Evolutionary conservation across 352 stramenopile genomes (phyloP).

Genomic region (Globisporangium barbulae): DNA sequence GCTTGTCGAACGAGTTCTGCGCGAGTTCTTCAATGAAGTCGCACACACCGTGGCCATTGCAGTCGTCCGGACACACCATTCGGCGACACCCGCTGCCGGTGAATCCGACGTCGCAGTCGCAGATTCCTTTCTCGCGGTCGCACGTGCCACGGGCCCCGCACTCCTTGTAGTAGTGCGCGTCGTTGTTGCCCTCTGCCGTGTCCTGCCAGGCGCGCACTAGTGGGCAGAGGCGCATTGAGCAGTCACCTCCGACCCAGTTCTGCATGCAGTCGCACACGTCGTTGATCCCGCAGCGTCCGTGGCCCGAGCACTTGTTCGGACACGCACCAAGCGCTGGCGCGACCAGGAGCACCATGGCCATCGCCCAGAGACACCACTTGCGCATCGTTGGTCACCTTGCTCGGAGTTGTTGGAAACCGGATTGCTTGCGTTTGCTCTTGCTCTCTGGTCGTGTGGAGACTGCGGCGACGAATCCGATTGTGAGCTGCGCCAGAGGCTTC

Average conservation of each 20-base stretch:
- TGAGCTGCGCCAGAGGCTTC: conserved; percentile 7
- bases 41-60: conserved; percentile 46
- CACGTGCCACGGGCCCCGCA: conserved; percentile 75
- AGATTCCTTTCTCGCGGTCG: conserved; percentile 64
- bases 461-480: conserved; percentile 15
- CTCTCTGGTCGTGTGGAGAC: too few species aligned
- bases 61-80: conserved; percentile 38
- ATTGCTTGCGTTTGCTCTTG: not conserved
- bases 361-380: conserved; percentile 31
- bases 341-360: conserved; percentile 29
- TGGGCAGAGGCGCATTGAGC: conserved; percentile 35
- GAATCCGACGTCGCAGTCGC: conserved; percentile 64
- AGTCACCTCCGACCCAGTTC: conserved; percentile 67
- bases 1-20: conserved; percentile 38
- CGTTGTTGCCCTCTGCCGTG: conserved; percentile 31
- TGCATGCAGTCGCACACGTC: conserved; percentile 82
- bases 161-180: conserved; percentile 71
- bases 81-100: conserved; percentile 59
- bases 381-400: conserved; percentile 15
- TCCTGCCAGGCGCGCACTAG: conserved; percentile 48
- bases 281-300: conserved; percentile 75
- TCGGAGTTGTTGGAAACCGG: not conserved
- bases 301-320: conserved; percentile 88
- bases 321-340: conserved; percentile 26
- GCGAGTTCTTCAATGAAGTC: conserved; percentile 55